Conservation (phyloP, 2,329 filamentous ascomycete species). For the Sordariomycetes sp. region DNA sequence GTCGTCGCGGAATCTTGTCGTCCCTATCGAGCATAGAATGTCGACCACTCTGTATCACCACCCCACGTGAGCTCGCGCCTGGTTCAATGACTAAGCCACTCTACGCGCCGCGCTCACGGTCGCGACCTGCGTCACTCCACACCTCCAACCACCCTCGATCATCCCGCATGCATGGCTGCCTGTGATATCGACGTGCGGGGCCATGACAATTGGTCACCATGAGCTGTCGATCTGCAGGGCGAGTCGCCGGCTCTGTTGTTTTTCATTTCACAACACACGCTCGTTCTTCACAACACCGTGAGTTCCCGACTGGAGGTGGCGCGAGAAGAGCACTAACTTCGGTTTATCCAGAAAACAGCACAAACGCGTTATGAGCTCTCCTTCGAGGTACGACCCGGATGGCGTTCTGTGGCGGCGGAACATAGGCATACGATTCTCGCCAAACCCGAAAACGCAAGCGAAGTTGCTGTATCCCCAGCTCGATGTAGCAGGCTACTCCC, state of each 20-base stretch:
- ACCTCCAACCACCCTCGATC: background rate
- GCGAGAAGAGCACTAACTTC: no score
- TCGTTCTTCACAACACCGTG: background rate
- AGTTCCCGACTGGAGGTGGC: no score
- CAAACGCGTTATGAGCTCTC: no score
- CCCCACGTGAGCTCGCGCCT: slow-evolving; percentile 23
- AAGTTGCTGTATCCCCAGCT: slow-evolving; percentile 13
- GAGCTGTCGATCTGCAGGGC: background rate
- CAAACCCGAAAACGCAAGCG: slow-evolving; percentile 9
- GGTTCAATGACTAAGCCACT: slow-evolving; percentile 25
- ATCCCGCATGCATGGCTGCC: slow-evolving; percentile 5
- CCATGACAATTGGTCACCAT: slow-evolving; percentile 4
- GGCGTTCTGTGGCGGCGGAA: slow-evolving; percentile 17
- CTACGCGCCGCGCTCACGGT: background rate
- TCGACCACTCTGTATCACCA: slow-evolving; percentile 8
- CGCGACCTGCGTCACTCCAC: slow-evolving; percentile 1
- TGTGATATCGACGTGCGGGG: slow-evolving; percentile 3
- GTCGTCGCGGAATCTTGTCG: no score
- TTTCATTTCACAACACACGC: background rate
- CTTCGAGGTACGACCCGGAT: background rate
- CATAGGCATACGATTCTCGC: slow-evolving; percentile 19
- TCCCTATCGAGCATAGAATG: background rate
- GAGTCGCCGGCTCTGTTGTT: slow-evolving; percentile 2
- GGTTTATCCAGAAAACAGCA: no score
- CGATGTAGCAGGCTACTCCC: slow-evolving; percentile 1